Base-by-base conservation (phyloP, 1,284 basidiomycete genomes). In the Ceratobasidium sp. region DNA sequence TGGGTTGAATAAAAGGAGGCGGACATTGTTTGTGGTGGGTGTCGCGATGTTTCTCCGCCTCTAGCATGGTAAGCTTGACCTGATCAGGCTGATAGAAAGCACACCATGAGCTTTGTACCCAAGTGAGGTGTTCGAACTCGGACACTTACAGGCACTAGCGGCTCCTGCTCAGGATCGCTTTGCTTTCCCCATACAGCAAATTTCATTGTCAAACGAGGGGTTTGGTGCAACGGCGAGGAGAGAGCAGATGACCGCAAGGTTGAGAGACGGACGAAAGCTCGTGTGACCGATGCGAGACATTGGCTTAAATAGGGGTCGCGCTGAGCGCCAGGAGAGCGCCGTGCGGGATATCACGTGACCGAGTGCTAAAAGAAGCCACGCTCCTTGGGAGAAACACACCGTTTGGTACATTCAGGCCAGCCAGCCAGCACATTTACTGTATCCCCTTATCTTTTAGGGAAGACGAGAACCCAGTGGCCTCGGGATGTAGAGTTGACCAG, bases 21-120 rank as follows among this genome's bases (percentile, higher is more conserved):
- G 26, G 4, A 55, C 64, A 18, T 38, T 67, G 64, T 18, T 41
- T 26, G 38, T 35, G 64, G 21, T 67, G 64, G 7, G 64, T 41
- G 38, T 67, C 64, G 21, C 64, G 50, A 30, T 67, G 64, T 23
- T 38, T 52, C 30, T 67, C 64, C 50, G 64, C 64, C 32, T 32
- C 64, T 23, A 55, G 13, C 38, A 67, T 67, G 4, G 64, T 67
- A 35, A 67, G 14, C 28, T 67, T 67, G 26, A 67, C 55, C 26
- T 67, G 64, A 26, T 67, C 64, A 35, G 64, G 38, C 50, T 67
- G 30, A 43, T 11, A 9, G 13, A 62, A 26, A n/a, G 26, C n/a
- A 8, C 16, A 32, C 50, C 11, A 11, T 3, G n/a, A 55, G 52
- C 28, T 2, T 21, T 23, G 6, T 11, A 18, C 28, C 28, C 18